Base-by-base conservation (phyloP, 2,329 filamentous ascomycete species). In the Pseudogymnoascus sp. region DNA sequence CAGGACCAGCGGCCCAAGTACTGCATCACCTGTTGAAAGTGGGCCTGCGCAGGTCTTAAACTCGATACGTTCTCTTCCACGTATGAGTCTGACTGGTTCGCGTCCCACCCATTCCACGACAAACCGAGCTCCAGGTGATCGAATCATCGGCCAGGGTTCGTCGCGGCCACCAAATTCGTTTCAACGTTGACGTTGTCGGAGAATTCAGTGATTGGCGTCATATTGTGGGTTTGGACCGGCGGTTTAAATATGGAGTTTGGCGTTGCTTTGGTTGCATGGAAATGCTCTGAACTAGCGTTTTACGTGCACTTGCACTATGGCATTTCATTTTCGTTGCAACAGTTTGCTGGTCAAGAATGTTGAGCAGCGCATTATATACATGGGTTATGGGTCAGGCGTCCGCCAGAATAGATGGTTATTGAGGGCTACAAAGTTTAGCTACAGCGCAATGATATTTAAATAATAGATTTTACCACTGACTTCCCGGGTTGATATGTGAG, bases 331-430 rank as follows among this genome's bases (percentile, higher is more conserved):
- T 57, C 51, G 51, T 31, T 21, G 28, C 28, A 57, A 57, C 51
- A 57, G 51, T 57, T 57, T 57, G 51, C 51, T 57, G 28, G 51
- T 57, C 51, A 57, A 57, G 28, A 57, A 57, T 57, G 51, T 57
- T 57, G 10, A 36, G n/a, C 51, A 34, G 28, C 51, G 28, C 51
- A 21, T 21, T 57, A 57, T 57, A 57, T 57, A 57, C 10, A 34
- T 34, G 28, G 51, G 51, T 57, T 34, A 57, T 34, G 28, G 51
- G 51, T 36, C 16, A 57, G 28, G 51, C 51, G 51, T 31, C 51
- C 51, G 25, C 21, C 8, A 19, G 51, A 34, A 57, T 57, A 57
- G 51, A 57, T 7, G 51, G 51, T 57, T 57, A 21, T 36, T 14
- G 51, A 25, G 28, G 48, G 25, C n/a, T 57, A 57, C 16, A 57